Conservation (phyloP, 495 filamentous ascomycete genomes). For the Aspergillus sparsus region DNA sequence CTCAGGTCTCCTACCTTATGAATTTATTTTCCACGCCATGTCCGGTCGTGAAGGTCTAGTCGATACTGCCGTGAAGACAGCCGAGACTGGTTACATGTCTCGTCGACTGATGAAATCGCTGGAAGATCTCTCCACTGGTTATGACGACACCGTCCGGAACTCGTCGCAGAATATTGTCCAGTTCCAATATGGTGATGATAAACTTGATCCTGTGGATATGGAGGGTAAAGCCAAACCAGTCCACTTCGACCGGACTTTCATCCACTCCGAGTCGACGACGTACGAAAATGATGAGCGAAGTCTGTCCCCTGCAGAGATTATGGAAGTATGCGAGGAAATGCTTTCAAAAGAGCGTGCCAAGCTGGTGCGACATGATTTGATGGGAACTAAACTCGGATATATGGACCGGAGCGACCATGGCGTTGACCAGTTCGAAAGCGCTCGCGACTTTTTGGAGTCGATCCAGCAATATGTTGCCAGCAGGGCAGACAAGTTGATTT, state of each 20-base stretch:
- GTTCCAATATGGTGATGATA: constrained; percentile 95
- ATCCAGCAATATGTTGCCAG: constrained; percentile 67
- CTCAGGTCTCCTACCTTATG: constrained; percentile 81
- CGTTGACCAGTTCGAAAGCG: constrained; percentile 84
- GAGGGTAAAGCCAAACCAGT: constrained; percentile 92
- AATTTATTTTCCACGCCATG: constrained; percentile 98
- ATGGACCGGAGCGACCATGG: constrained; percentile 62
- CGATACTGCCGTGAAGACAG: constrained; percentile 99
- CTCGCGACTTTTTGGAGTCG: constrained; percentile 75
- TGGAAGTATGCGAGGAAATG: constrained; percentile 60
- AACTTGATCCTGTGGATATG: constrained; percentile 95
- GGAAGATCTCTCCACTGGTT: constrained; percentile 88
- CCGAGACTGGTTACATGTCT: constrained; percentile 99
- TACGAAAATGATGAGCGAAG: constrained; percentile 73
- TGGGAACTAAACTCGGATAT: constrained; percentile 58
- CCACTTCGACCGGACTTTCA: constrained; percentile 89
- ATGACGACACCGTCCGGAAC: constrained; percentile 92
- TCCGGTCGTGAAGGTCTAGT: constrained; percentile 97
- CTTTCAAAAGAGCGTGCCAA: constrained; percentile 66
- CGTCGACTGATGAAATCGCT: constrained; percentile 96
- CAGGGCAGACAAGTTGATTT: constrained; percentile 56
- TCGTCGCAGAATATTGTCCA: constrained; percentile 84
- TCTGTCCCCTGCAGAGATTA: constrained; percentile 73
- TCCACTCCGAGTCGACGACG: constrained; percentile 74
- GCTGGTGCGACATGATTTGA: constrained; percentile 58